Percentiles rank a stretch among this genome's conserved stretches.
Evolutionary conservation across 306 rosid genomes (phyloP).

Genomic region (Lathyrus oleraceus): DNA sequence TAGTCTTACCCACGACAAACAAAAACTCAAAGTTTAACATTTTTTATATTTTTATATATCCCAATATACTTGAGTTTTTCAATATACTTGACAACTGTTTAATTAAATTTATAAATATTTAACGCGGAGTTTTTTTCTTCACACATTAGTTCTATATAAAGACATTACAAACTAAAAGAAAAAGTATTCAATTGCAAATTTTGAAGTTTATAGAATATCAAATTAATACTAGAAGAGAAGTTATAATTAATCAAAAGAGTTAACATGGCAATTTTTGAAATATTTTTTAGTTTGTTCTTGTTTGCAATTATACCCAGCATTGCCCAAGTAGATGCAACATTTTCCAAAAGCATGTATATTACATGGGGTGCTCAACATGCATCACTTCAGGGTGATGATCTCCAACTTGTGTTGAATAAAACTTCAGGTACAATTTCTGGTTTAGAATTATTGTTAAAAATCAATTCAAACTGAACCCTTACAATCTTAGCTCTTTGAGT

Average conservation of each 20-base stretch:
- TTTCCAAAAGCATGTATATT: constrained; percentile 61
- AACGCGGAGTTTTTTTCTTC: not conserved
- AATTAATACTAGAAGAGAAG: constrained; percentile 2
- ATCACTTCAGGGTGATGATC: constrained; percentile 56
- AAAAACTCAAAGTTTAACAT: no score
- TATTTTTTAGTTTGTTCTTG: constrained; percentile 39
- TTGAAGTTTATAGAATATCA: constrained; percentile 24
- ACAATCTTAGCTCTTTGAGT: no score
- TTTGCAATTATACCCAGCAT: constrained; percentile 38
- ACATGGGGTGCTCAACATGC: constrained; percentile 66
- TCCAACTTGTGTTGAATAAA: constrained; percentile 66
- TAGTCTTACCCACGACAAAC: no score
- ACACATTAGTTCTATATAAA: constrained; percentile 41
- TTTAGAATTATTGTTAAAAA: no score
- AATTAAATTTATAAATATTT: constrained; percentile 22
- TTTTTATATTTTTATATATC: no score
- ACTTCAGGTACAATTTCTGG: constrained; percentile 63
- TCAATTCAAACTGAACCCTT: no score
- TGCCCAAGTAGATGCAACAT: constrained; percentile 46
- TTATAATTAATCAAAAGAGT: not conserved
- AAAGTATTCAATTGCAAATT: constrained; percentile 23
- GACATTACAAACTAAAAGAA: constrained; percentile 31
- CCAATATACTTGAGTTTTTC: constrained; percentile 37
- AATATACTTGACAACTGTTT: constrained; percentile 27
- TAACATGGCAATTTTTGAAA: constrained; percentile 47